Base-by-base conservation (phyloP, 2,329 filamentous ascomycete genomes). In the Didymella keratinophila region DNA sequence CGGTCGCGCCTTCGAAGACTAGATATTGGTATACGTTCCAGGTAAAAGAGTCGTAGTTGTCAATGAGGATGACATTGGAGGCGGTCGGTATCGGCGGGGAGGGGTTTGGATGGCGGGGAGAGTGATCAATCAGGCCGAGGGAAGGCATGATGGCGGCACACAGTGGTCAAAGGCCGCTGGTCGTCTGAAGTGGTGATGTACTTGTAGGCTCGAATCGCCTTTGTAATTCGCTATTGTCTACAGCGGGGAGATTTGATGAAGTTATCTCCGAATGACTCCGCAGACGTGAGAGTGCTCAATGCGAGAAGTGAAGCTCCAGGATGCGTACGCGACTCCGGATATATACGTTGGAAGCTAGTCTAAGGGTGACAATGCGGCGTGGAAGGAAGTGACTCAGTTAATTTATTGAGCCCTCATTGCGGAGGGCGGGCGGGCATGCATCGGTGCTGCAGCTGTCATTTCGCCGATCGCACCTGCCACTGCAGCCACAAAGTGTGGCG, bases 1-100 rank as follows among this genome's bases (percentile, higher is more conserved):
- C 95, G 1, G 83, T 90, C 27, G 96, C 95, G 30, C 95, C 95
- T 77, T 98, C 95, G n/a, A 99, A 87, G 7, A 94, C 90, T 1
- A 99, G 87, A 73, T 99, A 99, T 78, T 99, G 96, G 78, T 98
- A 99, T 58, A 99, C 92, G 74, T 99, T 99, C 92, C 93, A 99
- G 58, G 94, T 97, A 78, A 99, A 99, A 3, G 95, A 98, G 79
- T 99, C 95, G 79, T 98, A 99, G 80, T 99, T 99, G 83, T 99
- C 95, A 71, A 99, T 97, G 64, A 99, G 84, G 63, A 99, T 86
- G 58, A 99, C 85, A 78, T 98, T 98, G 56, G 90, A 91, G 25
- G 95, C 95, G 49, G 88, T 93, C 23, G 89, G 77, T 52, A 97
- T 83, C 34, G 88, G 87, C 51, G 88, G 82, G 28, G 89, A 88